These are phyloP conservation scores for Hypoxylon sp. DNA, from an alignment of 2,329 filamentous ascomycete genomes.

Conservation along the genomic window DNA sequence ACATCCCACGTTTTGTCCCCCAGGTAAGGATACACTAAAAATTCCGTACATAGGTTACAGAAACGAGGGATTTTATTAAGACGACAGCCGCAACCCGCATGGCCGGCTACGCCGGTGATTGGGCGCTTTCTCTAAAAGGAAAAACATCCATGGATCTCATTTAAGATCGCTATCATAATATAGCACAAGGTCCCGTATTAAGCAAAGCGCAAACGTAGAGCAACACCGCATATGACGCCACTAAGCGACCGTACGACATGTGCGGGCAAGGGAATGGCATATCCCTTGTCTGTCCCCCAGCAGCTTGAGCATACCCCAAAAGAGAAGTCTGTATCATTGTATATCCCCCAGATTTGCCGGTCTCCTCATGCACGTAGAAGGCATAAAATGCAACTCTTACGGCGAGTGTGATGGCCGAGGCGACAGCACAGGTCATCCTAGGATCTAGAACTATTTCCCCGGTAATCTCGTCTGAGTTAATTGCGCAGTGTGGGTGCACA, in stretches of 20 bases:
- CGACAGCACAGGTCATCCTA: constrained; percentile 35
- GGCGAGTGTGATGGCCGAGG: constrained; percentile 30
- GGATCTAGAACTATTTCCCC: constrained; percentile 44
- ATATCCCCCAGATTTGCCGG: constrained; percentile 37
- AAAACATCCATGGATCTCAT: constrained; percentile 7
- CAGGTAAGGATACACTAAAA: constrained; percentile 24
- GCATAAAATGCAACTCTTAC: constrained; percentile 33
- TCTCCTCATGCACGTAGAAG: constrained; percentile 31
- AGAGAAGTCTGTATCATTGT: constrained; percentile 17
- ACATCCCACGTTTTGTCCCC: constrained; percentile 38
- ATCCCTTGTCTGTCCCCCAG: constrained; percentile 21
- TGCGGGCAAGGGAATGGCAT: constrained; percentile 28
- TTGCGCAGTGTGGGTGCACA: constrained; percentile 40
- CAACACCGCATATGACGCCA: constrained; percentile 40
- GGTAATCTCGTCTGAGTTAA: constrained; percentile 43
- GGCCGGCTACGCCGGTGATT: constrained; percentile 38
- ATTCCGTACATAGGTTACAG: constrained; percentile 18
- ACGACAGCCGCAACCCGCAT: constrained; percentile 43
- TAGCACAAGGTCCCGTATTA: constrained; percentile 1
- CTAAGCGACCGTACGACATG: constrained; percentile 38
- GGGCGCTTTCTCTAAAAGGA: constrained; percentile 20
- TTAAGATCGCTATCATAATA: constrained; percentile 25
- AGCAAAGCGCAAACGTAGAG: constrained; percentile 20
- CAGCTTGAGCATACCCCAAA: constrained; percentile 12
- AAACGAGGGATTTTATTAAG: constrained; percentile 40